Percentiles rank a stretch among this genome's conserved stretches.
Evolutionary conservation across 2,329 filamentous ascomycete genomes (phyloP).

Genomic region (Juglanconis sp.): DNA sequence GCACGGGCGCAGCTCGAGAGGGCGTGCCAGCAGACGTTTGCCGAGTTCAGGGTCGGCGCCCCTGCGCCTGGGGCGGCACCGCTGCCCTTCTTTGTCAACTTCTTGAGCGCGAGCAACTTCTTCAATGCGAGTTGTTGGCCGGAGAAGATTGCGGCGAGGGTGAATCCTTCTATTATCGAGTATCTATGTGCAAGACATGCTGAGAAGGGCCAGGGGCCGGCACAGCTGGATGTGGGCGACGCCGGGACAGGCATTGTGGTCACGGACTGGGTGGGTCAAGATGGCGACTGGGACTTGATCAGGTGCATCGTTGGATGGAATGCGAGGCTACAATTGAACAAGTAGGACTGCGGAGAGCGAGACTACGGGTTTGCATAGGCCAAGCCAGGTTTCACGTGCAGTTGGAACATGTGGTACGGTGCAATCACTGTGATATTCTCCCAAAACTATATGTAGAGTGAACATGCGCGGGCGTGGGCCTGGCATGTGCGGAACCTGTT

Average conservation of each 20-base stretch:
- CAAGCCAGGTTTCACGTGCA: background rate
- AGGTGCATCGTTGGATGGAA: conserved; percentile 91
- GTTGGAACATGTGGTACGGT: background rate
- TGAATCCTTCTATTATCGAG: conserved; percentile 74
- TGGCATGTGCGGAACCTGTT: background rate
- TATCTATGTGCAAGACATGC: conserved; percentile 59
- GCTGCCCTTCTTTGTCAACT: conserved; percentile 81
- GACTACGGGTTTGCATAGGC: background rate
- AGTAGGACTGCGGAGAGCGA: background rate
- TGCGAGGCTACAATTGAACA: conserved; percentile 55
- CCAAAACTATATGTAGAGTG: conserved; percentile 4
- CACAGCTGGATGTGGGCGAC: conserved; percentile 56
- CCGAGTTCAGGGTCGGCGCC: conserved; percentile 35
- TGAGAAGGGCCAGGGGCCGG: conserved; percentile 46
- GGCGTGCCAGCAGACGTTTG: conserved; percentile 52
- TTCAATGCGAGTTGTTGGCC: conserved; percentile 93
- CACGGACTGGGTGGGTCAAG: conserved; percentile 86
- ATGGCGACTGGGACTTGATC: conserved; percentile 87
- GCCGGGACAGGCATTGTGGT: conserved; percentile 84
- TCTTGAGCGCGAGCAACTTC: conserved; percentile 88
- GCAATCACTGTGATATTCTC: background rate
- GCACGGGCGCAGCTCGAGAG: conserved; percentile 74
- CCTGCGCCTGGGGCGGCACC: conserved; percentile 1
- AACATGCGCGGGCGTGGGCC: background rate
- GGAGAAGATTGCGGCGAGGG: conserved; percentile 79